Evolutionary conservation across 176 grass and related monocot species (phyloP), one percentile per base, ranked within the genome.

Genomic region (Metroxylon sagu): DNA sequence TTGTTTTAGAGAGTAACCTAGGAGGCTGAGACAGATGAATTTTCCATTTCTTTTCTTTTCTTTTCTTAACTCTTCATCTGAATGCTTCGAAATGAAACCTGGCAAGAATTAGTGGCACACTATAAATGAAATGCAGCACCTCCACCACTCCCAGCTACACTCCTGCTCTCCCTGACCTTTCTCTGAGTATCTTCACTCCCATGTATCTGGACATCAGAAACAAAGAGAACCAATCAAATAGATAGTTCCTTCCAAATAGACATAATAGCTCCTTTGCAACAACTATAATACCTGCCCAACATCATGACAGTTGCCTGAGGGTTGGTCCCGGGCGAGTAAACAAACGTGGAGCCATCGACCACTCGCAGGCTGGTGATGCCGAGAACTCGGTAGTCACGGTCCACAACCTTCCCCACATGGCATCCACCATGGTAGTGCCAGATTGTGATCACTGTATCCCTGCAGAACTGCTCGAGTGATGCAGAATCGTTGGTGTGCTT

Each of bases 211-310:
- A 15, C 19, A 72, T 30, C 53, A 63, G 2, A 72, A 62, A 26
- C 29, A 26, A 27, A 76, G 7, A 5, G 71, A 69, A 69, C 19
- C 50, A 15, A 56, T 66, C 16, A 79, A 27, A 18, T 18, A 18
- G 0, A 18, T 4, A 21, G 48, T 53, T 69, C 8, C 60, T 66
- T 57, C 31, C 14, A 65, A 65, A 14, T 4, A 71, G 64, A 63
- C 53, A 64, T 62, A n/a, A n/a, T n/a, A n/a, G n/a, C n/a, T n/a
- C n/a, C n/a, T n/a, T n/a, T n/a, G n/a, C n/a, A n/a, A n/a, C n/a
- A n/a, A n/a, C n/a, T n/a, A n/a, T n/a, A n/a, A n/a, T 79, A 88
- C 89, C 89, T 89, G 59, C 85, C 89, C 89, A 95, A 82, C 89
- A 95, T 95, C 89, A 95, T 73, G 51, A 95, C 84, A 3, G 85